Evolutionary conservation across 352 stramenopile species (phyloP), one percentile per base, ranked within the genome.

Genomic region (Pythium pyrilobum): DNA sequence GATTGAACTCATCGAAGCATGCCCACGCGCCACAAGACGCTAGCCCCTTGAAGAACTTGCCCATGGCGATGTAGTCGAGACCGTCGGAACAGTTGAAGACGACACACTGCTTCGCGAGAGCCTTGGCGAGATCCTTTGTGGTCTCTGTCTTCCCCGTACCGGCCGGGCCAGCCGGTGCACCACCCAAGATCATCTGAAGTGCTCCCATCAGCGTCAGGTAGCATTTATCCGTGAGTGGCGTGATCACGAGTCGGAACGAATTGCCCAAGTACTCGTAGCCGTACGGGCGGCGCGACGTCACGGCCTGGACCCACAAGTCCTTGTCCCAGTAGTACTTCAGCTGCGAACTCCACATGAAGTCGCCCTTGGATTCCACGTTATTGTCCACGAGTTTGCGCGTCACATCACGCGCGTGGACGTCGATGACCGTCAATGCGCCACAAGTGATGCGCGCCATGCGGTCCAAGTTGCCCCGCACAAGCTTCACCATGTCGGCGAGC

Each of bases 241-340:
- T 98, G 63, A 98, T 98, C 47, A 98, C 94, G 2, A 98, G 71
- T 9, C 95, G 80, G 40, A 97, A 97, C 32, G 87, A 96, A 55
- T 98, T 98, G 7, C 95, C 95, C n/a, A 98, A 64, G 66, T 98
- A 98, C 66, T 98, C 95, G 63, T 98, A 98, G 8, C 89, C 95
- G 63, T 98, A 98, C 5, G 85, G 86, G 5, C 93, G 75, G 0
- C 83, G 69, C 6, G 90, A 92, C 23, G 91, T 94, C 25, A 97
- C 88, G 48, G 95, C 91, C 54, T 97, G 80, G 5, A 88, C 83
- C 72, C 74, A 93, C 13, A 97, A 39, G 55, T 98, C 87, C 33
- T 85, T 83, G 7, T 89, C 81, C 93, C 92, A 98, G 69, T 98
- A 98, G 56, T 98, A 98, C 48, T 92, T 87, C 9, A 94, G 61